Evolutionary conservation across 106 monocot species (phyloP).

Genomic region (Platanthera zijinensis): DNA sequence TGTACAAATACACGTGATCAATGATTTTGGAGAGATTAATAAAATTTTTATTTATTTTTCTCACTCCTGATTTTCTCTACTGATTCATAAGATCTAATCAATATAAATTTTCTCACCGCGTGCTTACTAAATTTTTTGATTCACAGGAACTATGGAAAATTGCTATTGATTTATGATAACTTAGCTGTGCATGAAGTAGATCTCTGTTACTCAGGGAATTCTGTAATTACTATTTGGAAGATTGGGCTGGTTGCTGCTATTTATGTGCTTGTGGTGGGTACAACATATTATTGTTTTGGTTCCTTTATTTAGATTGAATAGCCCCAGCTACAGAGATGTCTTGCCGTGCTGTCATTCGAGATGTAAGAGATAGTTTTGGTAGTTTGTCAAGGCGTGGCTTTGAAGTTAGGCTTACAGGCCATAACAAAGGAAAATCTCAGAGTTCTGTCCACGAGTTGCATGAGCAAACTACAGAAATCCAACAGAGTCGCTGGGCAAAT

Average conservation of each 20-base stretch:
- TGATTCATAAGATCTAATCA: not conserved
- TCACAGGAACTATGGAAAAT: not conserved
- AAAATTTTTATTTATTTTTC: no score
- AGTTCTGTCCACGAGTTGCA: constrained; percentile 27
- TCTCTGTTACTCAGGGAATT: not conserved
- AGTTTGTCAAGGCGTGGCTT: constrained; percentile 29
- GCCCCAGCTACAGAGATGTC: constrained; percentile 12
- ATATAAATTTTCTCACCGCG: not conserved
- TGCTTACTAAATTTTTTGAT: not conserved
- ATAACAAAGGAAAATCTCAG: constrained; percentile 27
- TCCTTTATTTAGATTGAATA: not conserved
- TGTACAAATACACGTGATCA: no score
- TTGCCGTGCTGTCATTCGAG: constrained; percentile 24
- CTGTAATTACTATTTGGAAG: not conserved
- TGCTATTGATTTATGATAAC: not conserved
- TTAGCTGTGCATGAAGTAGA: not conserved
- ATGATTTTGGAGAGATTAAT: no score
- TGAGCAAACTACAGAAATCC: constrained; percentile 11
- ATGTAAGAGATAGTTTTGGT: constrained; percentile 30
- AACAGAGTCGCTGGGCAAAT: constrained; percentile 24
- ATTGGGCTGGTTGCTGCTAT: not conserved
- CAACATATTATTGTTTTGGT: not conserved
- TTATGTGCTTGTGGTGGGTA: not conserved
- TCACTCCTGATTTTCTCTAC: no score
- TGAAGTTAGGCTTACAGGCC: constrained; percentile 18